phyloP scores from a whole-genome alignment of 139 green algal genomes.

The Mychonastes homosphaera region DNA sequence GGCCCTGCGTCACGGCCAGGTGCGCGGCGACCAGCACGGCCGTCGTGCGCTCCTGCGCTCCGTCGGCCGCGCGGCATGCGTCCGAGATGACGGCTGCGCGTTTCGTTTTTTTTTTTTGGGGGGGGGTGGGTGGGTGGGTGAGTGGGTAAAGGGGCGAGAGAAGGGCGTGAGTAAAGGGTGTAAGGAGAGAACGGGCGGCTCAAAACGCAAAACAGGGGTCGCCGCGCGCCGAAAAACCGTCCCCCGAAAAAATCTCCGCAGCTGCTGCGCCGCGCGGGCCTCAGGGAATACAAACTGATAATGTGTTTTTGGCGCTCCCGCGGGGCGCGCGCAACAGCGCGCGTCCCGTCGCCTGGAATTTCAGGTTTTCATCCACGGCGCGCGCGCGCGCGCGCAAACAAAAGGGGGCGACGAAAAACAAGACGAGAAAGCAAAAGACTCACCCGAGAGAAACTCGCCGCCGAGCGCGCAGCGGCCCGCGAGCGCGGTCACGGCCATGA shows the following conservation, averaged over 20 bases:
- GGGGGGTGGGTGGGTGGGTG: background rate
- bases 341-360: background rate
- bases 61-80: conserved; percentile 1
- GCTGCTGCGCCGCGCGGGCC: too few species aligned
- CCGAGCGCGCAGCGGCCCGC: conserved; percentile 34
- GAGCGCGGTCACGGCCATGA: conserved; percentile 69
- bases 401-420: background rate
- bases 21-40: conserved; percentile 48
- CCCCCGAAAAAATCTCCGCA: too few species aligned
- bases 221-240: too few species aligned
- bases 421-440: background rate
- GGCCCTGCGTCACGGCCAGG: conserved; percentile 47
- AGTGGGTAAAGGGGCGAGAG: background rate
- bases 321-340: conserved; percentile 1
- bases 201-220: too few species aligned
- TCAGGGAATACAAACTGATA: conserved; percentile 84
- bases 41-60: conserved; percentile 16
- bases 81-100: conserved; percentile 37
- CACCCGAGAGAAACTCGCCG: conserved; percentile 35
- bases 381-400: background rate
- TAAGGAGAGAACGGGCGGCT: background rate
- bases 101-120: background rate
- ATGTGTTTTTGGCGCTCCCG: too few species aligned
- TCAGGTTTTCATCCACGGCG: conserved; percentile 25
- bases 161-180: background rate